Conservation (phyloP, 192 early-diverging fungal genomes). For the Gonapodya prolifera region DNA sequence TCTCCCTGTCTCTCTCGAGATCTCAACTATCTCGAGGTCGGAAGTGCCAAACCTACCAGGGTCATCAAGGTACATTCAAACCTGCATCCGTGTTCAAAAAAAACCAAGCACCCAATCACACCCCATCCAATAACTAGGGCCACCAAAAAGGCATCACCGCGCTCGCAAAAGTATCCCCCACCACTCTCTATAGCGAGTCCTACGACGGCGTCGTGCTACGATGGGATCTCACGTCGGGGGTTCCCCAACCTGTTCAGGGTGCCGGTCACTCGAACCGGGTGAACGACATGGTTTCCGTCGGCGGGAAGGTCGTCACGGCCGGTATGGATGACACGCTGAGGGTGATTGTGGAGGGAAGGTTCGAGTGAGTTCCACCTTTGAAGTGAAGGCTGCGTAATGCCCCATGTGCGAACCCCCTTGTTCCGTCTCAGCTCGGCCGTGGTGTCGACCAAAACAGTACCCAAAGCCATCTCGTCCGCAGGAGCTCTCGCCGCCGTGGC, state of each 20-base stretch:
- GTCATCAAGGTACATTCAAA: slow-evolving; percentile 31
- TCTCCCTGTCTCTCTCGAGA: slow-evolving; percentile 75
- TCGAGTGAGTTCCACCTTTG: slow-evolving; percentile 13
- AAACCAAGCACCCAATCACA: not conserved
- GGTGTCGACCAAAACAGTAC: slow-evolving; percentile 27
- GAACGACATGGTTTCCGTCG: slow-evolving; percentile 33
- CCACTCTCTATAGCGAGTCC: slow-evolving; percentile 69
- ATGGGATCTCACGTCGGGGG: slow-evolving; percentile 13
- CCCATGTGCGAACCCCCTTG: too few relatives aligned
- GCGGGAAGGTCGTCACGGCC: slow-evolving; percentile 33
- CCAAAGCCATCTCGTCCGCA: slow-evolving; percentile 40
- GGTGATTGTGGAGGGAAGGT: slow-evolving; percentile 20
- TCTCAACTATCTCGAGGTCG: slow-evolving; percentile 68
- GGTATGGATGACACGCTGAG: slow-evolving; percentile 70
- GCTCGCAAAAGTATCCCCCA: slow-evolving; percentile 32
- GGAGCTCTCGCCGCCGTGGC: slow-evolving; percentile 42
- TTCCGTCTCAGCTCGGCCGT: slow-evolving; percentile 24
- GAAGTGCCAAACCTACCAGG: slow-evolving; percentile 31
- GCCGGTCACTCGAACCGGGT: slow-evolving; percentile 67
- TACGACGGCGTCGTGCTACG: slow-evolving; percentile 75
- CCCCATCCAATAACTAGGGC: too few relatives aligned
- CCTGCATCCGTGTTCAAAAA: not conserved
- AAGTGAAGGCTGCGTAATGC: too few relatives aligned
- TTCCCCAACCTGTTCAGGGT: slow-evolving; percentile 34
- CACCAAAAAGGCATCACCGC: slow-evolving; percentile 78